These are phyloP conservation scores for Ganoderma boninense DNA, from an alignment of 1,284 basidiomycete genomes.

Conservation along the genomic window DNA sequence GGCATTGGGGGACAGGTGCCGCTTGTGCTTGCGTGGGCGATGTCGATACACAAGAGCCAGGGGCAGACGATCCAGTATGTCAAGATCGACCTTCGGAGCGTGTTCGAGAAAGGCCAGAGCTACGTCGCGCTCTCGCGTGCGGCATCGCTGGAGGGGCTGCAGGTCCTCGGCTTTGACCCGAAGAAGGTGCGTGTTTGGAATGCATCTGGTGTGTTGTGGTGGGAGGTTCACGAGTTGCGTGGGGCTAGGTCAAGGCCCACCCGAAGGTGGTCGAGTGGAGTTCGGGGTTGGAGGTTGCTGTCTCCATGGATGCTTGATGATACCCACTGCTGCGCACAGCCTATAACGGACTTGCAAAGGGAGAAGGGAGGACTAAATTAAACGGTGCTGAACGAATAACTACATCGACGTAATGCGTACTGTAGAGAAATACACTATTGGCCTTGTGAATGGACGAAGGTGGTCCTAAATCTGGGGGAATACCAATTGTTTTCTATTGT, in stretches of 20 bases:
- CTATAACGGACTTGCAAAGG: neutral
- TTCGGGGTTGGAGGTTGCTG: slow-evolving; percentile 4
- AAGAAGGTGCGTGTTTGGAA: slow-evolving; percentile 61
- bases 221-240: neutral
- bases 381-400: neutral
- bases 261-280: slow-evolving; percentile 24
- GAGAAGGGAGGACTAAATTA: neutral
- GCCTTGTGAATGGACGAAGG: neutral
- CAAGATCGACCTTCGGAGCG: slow-evolving; percentile 80
- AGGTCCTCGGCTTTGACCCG: slow-evolving; percentile 88
- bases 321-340: neutral
- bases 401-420: slow-evolving; percentile 8
- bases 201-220: neutral
- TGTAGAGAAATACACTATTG: slow-evolving; percentile 4
- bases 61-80: slow-evolving; percentile 90
- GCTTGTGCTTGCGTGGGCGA: slow-evolving; percentile 90
- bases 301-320: neutral
- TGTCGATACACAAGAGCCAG: slow-evolving; percentile 96
- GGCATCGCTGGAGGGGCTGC: slow-evolving; percentile 89
- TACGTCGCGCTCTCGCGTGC: slow-evolving; percentile 98
- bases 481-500: too few species aligned
- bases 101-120: slow-evolving; percentile 93
- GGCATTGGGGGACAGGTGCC: slow-evolving; percentile 58
- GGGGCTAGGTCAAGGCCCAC: slow-evolving; percentile 11
- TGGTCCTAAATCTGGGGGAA: neutral